Base-by-base conservation (phyloP, 768 basidiomycete species). In the Collybia mongolica region DNA sequence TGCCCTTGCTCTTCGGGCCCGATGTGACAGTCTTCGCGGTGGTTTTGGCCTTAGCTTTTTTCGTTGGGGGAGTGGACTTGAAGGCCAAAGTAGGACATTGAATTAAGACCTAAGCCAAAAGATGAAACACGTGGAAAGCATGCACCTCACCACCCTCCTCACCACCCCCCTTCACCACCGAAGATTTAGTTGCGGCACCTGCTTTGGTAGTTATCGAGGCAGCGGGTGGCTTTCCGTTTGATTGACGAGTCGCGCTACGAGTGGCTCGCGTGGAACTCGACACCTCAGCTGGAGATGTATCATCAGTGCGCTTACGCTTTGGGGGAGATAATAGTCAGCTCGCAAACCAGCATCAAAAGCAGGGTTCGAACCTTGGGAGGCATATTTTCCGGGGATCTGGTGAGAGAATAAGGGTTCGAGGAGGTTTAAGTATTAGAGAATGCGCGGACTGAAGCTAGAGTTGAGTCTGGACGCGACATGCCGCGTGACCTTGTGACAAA, bases 271-370 rank as follows among this genome's bases (percentile, higher is more conserved):
- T 67, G 54, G 75, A 64, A 26, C 72, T 54, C 28, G 72, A 39
- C 15, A 64, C 60, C 50, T 58, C 64, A 29, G 63, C 65, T 24
- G 54, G 44, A 26, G 59, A 59, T 48, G 66, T 40, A 35, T 75
- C 74, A 24, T 75, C 76, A 19, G 66, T 65, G 65, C 79, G 82
- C 72, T 87, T 88, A 56, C 86, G 72, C 86, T 88, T 60, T 32
- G 3, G 32, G 6, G 20, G 38, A 45, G 22, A 12, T 5, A 6
- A 24, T 15, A 2, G 18, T 8, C 17, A 35, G 9, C 17, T 28
- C 9, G 18, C n/a, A 48, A 26, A 48, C 6, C 43, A 18, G 7
- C 5, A 15, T 17, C 18, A 20, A 22, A 39, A 19, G 29, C 24
- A 26, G 24, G 7, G 17, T 20, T 26, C 57, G 20, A 40, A 73